A percentile compares a stretch with the other conserved stretches of the same genome.
These are phyloP conservation scores for Colletotrichum agaves DNA, from an alignment of 2,329 filamentous ascomycete genomes.

Conservation along the genomic window DNA sequence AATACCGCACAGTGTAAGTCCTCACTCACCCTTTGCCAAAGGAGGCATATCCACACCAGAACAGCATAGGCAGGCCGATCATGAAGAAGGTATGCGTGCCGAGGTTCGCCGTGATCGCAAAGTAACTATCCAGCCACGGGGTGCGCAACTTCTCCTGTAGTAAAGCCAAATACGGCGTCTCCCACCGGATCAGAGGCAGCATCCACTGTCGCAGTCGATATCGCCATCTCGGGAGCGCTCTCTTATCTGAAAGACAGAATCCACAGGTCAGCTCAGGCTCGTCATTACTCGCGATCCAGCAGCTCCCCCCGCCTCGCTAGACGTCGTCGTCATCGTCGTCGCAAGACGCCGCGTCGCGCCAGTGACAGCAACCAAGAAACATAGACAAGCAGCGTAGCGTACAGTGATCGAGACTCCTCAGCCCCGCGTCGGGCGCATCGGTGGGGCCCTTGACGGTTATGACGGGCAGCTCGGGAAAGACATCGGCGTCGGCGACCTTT, in stretches of 20 bases:
- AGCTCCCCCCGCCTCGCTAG: neutral
- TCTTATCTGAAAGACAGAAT: slow-evolving; percentile 70
- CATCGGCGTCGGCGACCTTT: slow-evolving; percentile 3
- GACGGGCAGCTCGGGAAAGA: slow-evolving; percentile 17
- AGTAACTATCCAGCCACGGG: slow-evolving; percentile 92
- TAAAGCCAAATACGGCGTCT: slow-evolving; percentile 92
- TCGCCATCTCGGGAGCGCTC: slow-evolving; percentile 87
- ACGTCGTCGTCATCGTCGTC: slow-evolving; percentile 25
- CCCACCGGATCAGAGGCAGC: slow-evolving; percentile 90
- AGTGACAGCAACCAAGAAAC: slow-evolving; percentile 1
- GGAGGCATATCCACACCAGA: slow-evolving; percentile 92
- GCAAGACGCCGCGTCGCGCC: slow-evolving; percentile 16
- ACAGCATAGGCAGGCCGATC: slow-evolving; percentile 91
- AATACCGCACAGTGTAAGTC: slow-evolving; percentile 39
- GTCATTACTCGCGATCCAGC: slow-evolving; percentile 22
- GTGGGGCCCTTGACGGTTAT: slow-evolving; percentile 28
- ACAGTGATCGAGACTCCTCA: slow-evolving; percentile 85
- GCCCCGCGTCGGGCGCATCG: slow-evolving; percentile 71
- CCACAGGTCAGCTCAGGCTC: slow-evolving; percentile 24
- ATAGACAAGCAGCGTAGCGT: slow-evolving; percentile 45
- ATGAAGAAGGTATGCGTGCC: slow-evolving; percentile 99
- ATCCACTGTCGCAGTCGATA: slow-evolving; percentile 83
- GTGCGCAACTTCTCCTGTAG: slow-evolving; percentile 84
- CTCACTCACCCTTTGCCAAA: slow-evolving; percentile 90
- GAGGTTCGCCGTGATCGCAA: slow-evolving; percentile 94